phyloP scores from a whole-genome alignment of 2,329 filamentous ascomycete species.

The Raffaelea deltoideospora region DNA sequence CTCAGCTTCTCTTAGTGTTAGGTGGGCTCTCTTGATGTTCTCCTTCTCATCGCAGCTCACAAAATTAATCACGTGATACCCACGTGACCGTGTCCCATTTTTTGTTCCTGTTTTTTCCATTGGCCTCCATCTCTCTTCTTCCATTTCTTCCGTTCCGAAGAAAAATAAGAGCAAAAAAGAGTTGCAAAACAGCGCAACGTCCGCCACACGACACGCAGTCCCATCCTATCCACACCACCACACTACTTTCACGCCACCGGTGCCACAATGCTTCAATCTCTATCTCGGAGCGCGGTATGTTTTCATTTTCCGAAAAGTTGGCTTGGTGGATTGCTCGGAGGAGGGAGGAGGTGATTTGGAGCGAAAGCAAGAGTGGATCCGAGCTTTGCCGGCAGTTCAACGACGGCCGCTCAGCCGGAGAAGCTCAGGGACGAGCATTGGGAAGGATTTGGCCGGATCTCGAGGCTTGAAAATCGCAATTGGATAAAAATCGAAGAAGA shows the following conservation, averaged over 20 bases:
- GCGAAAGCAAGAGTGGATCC: no score
- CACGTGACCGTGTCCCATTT: not conserved
- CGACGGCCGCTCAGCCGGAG: not conserved
- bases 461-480: no score
- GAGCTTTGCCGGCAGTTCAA: not conserved
- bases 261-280: slow-evolving; percentile 39
- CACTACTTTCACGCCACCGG: not conserved
- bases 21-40: no score
- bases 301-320: not conserved
- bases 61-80: not conserved
- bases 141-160: not conserved
- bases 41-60: not conserved
- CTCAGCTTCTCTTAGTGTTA: no score
- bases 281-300: slow-evolving; percentile 42
- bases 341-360: no score
- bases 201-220: no score
- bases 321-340: not conserved
- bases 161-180: no score
- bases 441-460: not conserved
- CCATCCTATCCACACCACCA: not conserved
- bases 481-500: no score
- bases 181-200: no score
- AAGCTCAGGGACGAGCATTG: not conserved
- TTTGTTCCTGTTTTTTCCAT: not conserved
- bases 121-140: not conserved